Base-by-base conservation (phyloP, 1,139 yeast genomes). In the Geotrichum reessii region DNA sequence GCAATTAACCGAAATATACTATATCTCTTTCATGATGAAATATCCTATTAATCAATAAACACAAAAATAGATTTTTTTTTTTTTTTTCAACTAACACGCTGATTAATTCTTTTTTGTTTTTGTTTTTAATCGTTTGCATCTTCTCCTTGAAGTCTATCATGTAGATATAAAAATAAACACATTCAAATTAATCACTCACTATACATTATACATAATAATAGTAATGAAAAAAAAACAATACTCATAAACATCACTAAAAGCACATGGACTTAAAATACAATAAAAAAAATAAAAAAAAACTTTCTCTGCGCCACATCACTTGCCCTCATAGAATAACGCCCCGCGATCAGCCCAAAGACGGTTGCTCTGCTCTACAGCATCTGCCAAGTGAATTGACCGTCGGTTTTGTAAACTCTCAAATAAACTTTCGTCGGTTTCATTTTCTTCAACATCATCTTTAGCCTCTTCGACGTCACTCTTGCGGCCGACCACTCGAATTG, bases 271-370 rank as follows among this genome's bases (percentile, higher is more conserved):
- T n/a, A 21, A 47, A 5, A 22, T 24, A 47, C 8, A 8, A 22
- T 21, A 24, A 47, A 47, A 22, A 21, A 21, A 49, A 9, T 7
- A 31, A n/a, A 27, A 17, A 3, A 12, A 27, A 48, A 33, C 31
- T 17, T 28, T 17, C 21, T 7, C 22, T 33, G 40, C 47, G 42
- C 42, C 42, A 11, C 42, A 17, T 19, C n/a, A 37, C 17, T 37
- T 37, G 42, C 42, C 6, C 2, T n/a, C 47, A 21, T 44, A 21
- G 25, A 52, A 53, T 7, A 46, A 53, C 8, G 56, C 56, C 14
- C 56, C 56, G n/a, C 56, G 56, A n/a, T 33, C 25, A 12, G 51
- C 52, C 56, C 56, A 53, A 33, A 53, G n/a, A 4, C 48, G 24
- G 21, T 53, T 47, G 25, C 52, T 46, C 46, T 53, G 51, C 47